These are phyloP conservation scores for Globisporangium carolinianum DNA, from an alignment of 352 stramenopile genomes.

Conservation along the genomic window DNA sequence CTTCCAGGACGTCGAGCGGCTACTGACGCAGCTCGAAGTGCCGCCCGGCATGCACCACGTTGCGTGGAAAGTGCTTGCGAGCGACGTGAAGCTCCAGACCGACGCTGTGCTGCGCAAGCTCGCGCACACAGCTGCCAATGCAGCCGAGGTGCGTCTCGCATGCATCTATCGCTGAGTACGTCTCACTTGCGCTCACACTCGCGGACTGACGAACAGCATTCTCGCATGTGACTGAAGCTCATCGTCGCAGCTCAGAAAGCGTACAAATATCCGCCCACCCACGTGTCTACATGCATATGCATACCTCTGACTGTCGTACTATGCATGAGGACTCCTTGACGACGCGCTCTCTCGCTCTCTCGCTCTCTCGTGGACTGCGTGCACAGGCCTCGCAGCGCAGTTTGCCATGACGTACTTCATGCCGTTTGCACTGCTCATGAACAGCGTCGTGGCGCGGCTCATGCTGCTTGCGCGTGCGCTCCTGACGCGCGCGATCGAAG, in stretches of 20 bases:
- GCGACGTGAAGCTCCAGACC: conserved; percentile 46
- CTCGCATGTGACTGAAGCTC: conserved; percentile 10
- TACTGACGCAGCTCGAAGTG: conserved; percentile 44
- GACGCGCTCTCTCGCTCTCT: background rate
- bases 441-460: conserved; percentile 65
- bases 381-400: conserved; percentile 46
- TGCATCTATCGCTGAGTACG: background rate
- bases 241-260: conserved; percentile 65
- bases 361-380: background rate
- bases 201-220: too few species aligned
- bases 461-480: conserved; percentile 52
- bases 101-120: conserved; percentile 48
- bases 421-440: conserved; percentile 74
- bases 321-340: conserved; percentile 4
- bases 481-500: conserved; percentile 50
- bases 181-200: too few species aligned
- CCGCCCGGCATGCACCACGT: conserved; percentile 55
- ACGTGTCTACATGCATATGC: conserved; percentile 2
- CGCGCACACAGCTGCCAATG: conserved; percentile 17
- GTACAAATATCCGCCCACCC: conserved; percentile 37
- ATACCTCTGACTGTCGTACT: background rate
- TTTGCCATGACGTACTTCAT: conserved; percentile 87
- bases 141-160: conserved; percentile 20
- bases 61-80: conserved; percentile 62
- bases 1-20: conserved; percentile 26